Conservation (phyloP, 2,329 filamentous ascomycete species). For the Beauveria sp. region DNA sequence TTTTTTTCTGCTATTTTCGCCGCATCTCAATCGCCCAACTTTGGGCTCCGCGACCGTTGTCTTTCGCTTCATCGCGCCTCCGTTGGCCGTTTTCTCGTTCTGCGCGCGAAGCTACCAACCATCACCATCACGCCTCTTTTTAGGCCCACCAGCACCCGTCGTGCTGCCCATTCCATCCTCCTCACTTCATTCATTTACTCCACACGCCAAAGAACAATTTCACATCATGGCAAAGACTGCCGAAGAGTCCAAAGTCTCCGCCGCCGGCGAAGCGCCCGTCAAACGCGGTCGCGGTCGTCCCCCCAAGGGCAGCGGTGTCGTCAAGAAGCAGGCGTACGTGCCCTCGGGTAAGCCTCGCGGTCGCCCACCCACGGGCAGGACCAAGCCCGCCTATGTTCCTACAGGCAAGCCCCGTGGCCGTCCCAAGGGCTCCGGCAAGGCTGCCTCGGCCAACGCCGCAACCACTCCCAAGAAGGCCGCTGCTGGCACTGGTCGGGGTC, state of each 20-base stretch:
- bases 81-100: background rate
- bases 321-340: slow-evolving; percentile 26
- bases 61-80: background rate
- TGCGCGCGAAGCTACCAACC: slow-evolving; percentile 1
- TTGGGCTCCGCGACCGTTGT: background rate
- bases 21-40: background rate
- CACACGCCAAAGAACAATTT: background rate
- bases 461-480: slow-evolving; percentile 5
- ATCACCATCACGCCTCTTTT: background rate
- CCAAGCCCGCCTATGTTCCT: slow-evolving; percentile 26
- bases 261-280: slow-evolving; percentile 3
- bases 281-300: slow-evolving; percentile 32
- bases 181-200: background rate
- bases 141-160: background rate
- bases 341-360: slow-evolving; percentile 35
- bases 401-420: slow-evolving; percentile 41
- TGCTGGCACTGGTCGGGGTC: slow-evolving; percentile 20
- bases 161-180: background rate
- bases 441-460: background rate
- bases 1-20: background rate
- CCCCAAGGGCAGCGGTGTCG: slow-evolving; percentile 30
- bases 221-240: slow-evolving; percentile 18
- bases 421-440: slow-evolving; percentile 32
- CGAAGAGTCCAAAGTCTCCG: slow-evolving; percentile 19
- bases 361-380: slow-evolving; percentile 29